Evolutionary conservation across 371 early-diverging fungal genomes (phyloP).

Genomic region (Mortierella sp.): DNA sequence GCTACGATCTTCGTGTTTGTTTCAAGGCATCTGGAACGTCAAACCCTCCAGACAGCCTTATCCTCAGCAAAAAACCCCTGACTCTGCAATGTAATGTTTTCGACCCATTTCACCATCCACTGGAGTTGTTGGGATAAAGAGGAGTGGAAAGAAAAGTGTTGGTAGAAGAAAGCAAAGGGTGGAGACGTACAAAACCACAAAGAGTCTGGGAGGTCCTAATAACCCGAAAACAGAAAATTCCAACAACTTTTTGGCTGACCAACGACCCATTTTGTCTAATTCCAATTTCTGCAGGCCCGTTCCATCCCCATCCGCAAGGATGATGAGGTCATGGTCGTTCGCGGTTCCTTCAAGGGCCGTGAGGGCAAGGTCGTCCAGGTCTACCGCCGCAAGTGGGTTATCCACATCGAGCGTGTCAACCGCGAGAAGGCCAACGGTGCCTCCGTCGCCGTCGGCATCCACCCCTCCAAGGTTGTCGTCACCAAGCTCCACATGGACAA

Average conservation of each 20-base stretch:
- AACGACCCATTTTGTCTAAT: too few relatives aligned
- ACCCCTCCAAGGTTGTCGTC: conserved; percentile 98
- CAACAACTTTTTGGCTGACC: too few relatives aligned
- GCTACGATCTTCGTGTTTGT: conserved; percentile 20
- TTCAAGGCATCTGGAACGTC: conserved; percentile 31
- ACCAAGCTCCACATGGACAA: conserved; percentile 95
- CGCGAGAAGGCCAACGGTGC: conserved; percentile 98
- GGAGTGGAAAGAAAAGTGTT: neutral
- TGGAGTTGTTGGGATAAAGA: too few relatives aligned
- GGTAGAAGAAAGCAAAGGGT: conserved; percentile 3
- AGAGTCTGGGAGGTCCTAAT: too few relatives aligned
- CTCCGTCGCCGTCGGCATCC: conserved; percentile 92
- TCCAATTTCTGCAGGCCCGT: conserved; percentile 74
- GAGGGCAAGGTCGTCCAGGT: conserved; percentile 96
- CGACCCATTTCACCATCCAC: conserved; percentile 11
- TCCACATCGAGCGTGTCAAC: conserved; percentile 96
- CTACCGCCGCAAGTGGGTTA: conserved; percentile 98
- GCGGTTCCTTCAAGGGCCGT: conserved; percentile 97
- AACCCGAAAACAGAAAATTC: too few relatives aligned
- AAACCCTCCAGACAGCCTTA: conserved; percentile 28
- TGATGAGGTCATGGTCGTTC: conserved; percentile 96
- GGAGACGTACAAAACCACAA: neutral
- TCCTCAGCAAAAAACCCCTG: conserved; percentile 50
- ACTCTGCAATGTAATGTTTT: conserved; percentile 56
- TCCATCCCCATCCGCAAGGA: conserved; percentile 97